A percentile compares a stretch with the other conserved stretches of the same genome.
phyloP scores from a whole-genome alignment of 2,329 filamentous ascomycete genomes.

The Thielaviopsis ethacetica region DNA sequence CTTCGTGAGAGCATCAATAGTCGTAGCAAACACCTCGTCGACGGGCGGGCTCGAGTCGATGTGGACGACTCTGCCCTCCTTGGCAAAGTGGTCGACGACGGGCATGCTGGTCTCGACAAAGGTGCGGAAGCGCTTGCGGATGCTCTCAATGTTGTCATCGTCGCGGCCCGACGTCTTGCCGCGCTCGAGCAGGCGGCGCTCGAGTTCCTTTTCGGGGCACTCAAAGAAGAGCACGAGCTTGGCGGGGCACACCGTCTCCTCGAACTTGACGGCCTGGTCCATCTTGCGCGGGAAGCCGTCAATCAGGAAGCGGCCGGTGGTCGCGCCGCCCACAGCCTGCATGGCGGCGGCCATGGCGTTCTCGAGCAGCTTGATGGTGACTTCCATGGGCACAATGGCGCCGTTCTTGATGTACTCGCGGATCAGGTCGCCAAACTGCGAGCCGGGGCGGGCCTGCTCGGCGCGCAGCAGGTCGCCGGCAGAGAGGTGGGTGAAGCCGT shows the following conservation, averaged over 20 bases:
- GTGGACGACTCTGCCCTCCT: constrained; percentile 62
- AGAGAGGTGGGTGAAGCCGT: constrained; percentile 83
- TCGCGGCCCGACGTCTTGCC: constrained; percentile 83
- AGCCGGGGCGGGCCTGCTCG: constrained; percentile 75
- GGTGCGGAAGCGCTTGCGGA: constrained; percentile 87
- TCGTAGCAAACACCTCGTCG: constrained; percentile 41
- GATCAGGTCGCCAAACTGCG: constrained; percentile 85
- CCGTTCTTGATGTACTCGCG: constrained; percentile 86
- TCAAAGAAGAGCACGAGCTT: constrained; percentile 87
- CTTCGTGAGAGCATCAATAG: constrained; percentile 31
- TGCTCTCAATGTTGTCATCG: constrained; percentile 91
- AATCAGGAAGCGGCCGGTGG: constrained; percentile 49
- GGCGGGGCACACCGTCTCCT: constrained; percentile 70
- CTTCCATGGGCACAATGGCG: constrained; percentile 96
- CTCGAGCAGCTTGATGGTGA: constrained; percentile 83
- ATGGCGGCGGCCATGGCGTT: constrained; percentile 59
- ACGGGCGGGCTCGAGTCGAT: constrained; percentile 55
- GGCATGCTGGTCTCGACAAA: constrained; percentile 97
- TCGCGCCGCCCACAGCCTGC: constrained; percentile 26
- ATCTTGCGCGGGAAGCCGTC: constrained; percentile 89
- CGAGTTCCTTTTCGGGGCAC: constrained; percentile 80
- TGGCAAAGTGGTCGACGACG: constrained; percentile 72
- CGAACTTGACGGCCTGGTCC: constrained; percentile 90
- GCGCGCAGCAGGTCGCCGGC: constrained; percentile 87
- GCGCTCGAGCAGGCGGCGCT: constrained; percentile 65